phyloP scores from a whole-genome alignment of 805 yeast species.

The Candida xyloterini region DNA sequence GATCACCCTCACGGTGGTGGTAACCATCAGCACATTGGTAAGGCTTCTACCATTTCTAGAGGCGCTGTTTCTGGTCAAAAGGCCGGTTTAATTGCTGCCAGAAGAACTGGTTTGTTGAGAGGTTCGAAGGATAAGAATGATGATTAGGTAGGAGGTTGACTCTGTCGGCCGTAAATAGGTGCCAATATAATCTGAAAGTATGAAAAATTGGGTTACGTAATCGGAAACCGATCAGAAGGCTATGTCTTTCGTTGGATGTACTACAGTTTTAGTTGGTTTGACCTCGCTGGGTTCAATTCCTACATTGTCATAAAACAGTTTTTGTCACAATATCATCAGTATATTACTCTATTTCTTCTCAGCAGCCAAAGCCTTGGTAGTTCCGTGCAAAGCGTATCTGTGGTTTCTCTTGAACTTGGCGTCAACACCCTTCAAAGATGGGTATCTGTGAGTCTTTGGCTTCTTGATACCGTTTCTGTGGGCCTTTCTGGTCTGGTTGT shows the following conservation, averaged over 20 bases:
- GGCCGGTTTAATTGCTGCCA: constrained; percentile 99
- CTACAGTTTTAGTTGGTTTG: background rate
- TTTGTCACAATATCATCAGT: background rate
- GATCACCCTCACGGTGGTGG: constrained; percentile 99
- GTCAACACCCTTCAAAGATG: constrained; percentile 98
- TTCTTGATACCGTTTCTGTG: constrained; percentile 99
- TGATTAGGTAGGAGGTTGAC: constrained; percentile 20
- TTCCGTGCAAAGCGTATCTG: constrained; percentile 98
- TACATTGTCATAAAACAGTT: background rate
- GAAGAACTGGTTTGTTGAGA: constrained; percentile 99
- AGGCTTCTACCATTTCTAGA: constrained; percentile 98
- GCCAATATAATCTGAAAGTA: background rate
- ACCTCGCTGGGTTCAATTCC: background rate
- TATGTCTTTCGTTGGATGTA: background rate
- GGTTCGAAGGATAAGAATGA: constrained; percentile 80
- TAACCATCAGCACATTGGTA: constrained; percentile 99
- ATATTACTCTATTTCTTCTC: constrained; percentile 33
- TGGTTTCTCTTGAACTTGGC: constrained; percentile 99
- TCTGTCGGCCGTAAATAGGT: too few species aligned
- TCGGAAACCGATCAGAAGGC: background rate
- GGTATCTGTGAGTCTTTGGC: constrained; percentile 97
- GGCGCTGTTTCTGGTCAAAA: constrained; percentile 99
- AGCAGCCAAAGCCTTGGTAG: constrained; percentile 89
- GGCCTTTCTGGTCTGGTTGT: constrained; percentile 99
- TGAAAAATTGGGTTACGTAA: background rate